Evolutionary conservation across 176 grass and related monocot genomes (phyloP).

Genomic region (Ampelocalamus luodianensis): DNA sequence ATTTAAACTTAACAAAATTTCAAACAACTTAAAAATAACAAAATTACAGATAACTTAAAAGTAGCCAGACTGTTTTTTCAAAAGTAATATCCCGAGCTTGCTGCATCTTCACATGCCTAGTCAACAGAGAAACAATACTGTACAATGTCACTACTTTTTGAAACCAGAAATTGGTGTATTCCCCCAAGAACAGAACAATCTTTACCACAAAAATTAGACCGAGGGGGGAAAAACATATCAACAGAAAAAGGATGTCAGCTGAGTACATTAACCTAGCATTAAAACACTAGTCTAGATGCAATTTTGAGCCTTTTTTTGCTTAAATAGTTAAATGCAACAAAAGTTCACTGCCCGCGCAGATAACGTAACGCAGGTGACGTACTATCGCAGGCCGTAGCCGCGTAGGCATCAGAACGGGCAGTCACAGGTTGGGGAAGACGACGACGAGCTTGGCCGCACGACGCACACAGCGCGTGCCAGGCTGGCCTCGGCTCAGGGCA

Average conservation of each 20-base stretch:
- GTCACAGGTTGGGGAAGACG: background rate
- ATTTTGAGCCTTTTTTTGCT: background rate
- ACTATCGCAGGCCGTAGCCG: too few relatives aligned
- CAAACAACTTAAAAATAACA: too few relatives aligned
- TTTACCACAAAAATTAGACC: background rate
- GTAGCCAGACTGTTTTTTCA: too few relatives aligned
- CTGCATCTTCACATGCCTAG: background rate
- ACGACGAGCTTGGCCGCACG: background rate
- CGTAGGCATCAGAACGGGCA: background rate
- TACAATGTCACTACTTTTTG: background rate
- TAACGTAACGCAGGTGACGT: background rate
- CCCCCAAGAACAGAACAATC: background rate
- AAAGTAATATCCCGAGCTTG: background rate
- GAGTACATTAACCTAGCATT: background rate
- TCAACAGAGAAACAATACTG: background rate
- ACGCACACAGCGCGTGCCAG: background rate
- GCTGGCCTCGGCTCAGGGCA: conserved; percentile 14
- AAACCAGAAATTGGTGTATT: background rate
- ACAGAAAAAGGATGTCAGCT: background rate
- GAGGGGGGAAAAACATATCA: background rate
- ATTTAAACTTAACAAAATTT: too few relatives aligned
- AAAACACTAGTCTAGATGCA: background rate
- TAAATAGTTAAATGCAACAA: background rate
- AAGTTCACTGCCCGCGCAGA: background rate
- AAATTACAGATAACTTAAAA: too few relatives aligned